A percentile compares a stretch with the other conserved stretches of the same genome.
Conservation (phyloP, 1,139 yeast species). For the Meyerozyma guilliermondii region DNA sequence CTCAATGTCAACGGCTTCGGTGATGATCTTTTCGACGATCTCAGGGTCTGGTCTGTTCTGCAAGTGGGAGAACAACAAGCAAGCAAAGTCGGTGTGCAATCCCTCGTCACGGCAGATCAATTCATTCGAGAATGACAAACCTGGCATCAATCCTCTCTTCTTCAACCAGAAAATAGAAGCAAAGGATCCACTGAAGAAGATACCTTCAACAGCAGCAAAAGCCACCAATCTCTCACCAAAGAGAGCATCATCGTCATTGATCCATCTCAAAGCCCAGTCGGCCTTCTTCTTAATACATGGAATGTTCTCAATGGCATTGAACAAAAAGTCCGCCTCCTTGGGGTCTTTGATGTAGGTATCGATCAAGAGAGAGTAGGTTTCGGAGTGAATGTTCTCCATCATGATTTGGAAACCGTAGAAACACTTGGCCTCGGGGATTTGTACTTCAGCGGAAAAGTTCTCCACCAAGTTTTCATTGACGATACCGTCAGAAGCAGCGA, state of each 20-base stretch:
- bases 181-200: constrained; percentile 95
- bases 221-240: constrained; percentile 96
- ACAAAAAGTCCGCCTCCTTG: constrained; percentile 79
- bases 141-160: constrained; percentile 98
- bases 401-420: constrained; percentile 98
- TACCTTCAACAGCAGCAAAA: constrained; percentile 98
- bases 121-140: constrained; percentile 93
- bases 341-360: constrained; percentile 96
- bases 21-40: constrained; percentile 78
- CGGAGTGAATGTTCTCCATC: constrained; percentile 99
- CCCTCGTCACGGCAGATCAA: constrained; percentile 98
- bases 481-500: constrained; percentile 97
- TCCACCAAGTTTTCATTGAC: constrained; percentile 96
- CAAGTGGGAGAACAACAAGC: constrained; percentile 88
- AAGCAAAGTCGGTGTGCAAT: constrained; percentile 96
- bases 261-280: constrained; percentile 98
- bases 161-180: constrained; percentile 98
- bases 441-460: constrained; percentile 95
- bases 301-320: constrained; percentile 90
- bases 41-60: constrained; percentile 77
- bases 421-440: constrained; percentile 96
- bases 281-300: constrained; percentile 96
- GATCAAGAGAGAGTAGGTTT: constrained; percentile 89
- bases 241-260: constrained; percentile 76
- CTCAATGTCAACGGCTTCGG: constrained; percentile 94